Conservation (phyloP, 2,329 filamentous ascomycete species). For the Juglanconis sp. region DNA sequence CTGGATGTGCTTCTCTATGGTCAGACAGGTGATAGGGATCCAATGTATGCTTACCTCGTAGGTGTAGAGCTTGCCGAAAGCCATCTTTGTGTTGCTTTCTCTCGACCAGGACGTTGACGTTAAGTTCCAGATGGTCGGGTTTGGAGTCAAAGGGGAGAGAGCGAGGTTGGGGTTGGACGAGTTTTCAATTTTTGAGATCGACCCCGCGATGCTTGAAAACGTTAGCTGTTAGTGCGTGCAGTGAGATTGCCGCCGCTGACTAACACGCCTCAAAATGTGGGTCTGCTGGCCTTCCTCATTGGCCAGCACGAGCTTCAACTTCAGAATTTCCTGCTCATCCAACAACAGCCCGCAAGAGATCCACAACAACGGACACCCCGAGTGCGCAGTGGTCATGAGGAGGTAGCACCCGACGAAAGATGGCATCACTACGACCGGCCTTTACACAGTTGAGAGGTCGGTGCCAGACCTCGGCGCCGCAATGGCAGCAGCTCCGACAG, state of each 20-base stretch:
- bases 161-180: constrained; percentile 2
- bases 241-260: neutral
- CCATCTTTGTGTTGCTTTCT: constrained; percentile 61
- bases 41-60: constrained; percentile 58
- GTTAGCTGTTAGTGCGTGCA: neutral
- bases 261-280: neutral
- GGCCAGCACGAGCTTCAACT: neutral
- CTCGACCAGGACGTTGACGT: constrained; percentile 15
- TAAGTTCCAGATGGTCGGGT: constrained; percentile 16
- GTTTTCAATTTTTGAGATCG: neutral
- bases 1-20: neutral
- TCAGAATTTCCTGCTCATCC: neutral
- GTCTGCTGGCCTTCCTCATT: neutral
- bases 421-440: constrained; percentile 19
- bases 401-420: constrained; percentile 11
- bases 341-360: neutral
- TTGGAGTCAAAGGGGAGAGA: constrained; percentile 21
- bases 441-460: constrained; percentile 14
- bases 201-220: neutral
- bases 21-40: neutral
- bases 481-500: constrained; percentile 18
- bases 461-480: constrained; percentile 16
- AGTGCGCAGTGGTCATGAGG: constrained; percentile 17
- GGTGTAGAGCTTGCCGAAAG: constrained; percentile 97
- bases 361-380: constrained; percentile 3